phyloP scores from a whole-genome alignment of 805 yeast species.

The Wickerhamomyces kurtzmanii region DNA sequence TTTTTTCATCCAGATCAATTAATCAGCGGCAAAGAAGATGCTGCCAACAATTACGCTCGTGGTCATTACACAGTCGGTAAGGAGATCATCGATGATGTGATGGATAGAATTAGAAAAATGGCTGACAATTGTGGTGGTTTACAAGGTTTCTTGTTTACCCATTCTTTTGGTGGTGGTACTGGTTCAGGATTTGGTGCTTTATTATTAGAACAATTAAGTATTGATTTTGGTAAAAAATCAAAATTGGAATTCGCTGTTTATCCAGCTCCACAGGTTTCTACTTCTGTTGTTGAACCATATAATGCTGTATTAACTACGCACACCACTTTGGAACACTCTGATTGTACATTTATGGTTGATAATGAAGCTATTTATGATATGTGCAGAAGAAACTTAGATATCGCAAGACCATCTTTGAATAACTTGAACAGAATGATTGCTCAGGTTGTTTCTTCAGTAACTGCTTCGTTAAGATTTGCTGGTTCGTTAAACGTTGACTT shows the following conservation, averaged over 20 bases:
- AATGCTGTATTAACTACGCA: constrained; percentile 91
- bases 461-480: constrained; percentile 92
- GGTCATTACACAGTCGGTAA: constrained; percentile 95
- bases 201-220: constrained; percentile 75
- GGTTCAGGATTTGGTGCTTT: constrained; percentile 94
- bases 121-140: constrained; percentile 90
- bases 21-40: constrained; percentile 92
- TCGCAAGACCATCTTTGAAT: constrained; percentile 76
- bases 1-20: constrained; percentile 94
- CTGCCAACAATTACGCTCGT: constrained; percentile 94
- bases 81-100: constrained; percentile 79
- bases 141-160: constrained; percentile 91
- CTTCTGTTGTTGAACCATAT: constrained; percentile 94
- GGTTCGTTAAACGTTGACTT: constrained; percentile 92
- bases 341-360: constrained; percentile 95
- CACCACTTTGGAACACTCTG: constrained; percentile 94
- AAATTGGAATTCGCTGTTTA: constrained; percentile 92
- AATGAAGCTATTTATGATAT: constrained; percentile 95
- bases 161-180: constrained; percentile 96
- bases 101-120: constrained; percentile 88
- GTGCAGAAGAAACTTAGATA: constrained; percentile 87
- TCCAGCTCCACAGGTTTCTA: constrained; percentile 91
- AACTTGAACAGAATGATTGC: constrained; percentile 85
- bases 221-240: constrained; percentile 87
- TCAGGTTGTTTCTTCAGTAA: constrained; percentile 90